Percentiles rank a stretch among this genome's conserved stretches.
Evolutionary conservation across 1,284 basidiomycete genomes (phyloP).

Genomic region (Fomitopsis betulina): DNA sequence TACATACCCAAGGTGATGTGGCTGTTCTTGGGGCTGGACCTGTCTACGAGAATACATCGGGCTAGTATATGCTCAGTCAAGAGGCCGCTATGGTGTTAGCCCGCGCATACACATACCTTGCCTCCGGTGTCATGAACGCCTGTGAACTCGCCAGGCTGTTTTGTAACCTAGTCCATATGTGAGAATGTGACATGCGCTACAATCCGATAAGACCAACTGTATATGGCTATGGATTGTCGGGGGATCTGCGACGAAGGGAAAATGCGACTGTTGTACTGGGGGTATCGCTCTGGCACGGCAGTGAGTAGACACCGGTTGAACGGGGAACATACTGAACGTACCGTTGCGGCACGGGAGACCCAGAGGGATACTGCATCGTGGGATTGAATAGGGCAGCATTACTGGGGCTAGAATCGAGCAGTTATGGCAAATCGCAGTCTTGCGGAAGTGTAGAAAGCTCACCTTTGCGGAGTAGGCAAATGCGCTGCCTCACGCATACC

Average conservation of each 20-base stretch:
- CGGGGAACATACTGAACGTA: constrained; percentile 20
- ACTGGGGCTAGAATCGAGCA: constrained; percentile 36
- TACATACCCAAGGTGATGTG: constrained; percentile 1
- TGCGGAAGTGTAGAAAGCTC: constrained; percentile 9
- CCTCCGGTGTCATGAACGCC: constrained; percentile 48
- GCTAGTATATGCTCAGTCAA: constrained; percentile 11
- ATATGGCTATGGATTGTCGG: background rate
- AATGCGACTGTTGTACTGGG: background rate
- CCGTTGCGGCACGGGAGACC: constrained; percentile 41
- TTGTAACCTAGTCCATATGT: background rate
- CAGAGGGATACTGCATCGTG: constrained; percentile 27
- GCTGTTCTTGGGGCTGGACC: constrained; percentile 7
- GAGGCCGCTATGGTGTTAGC: background rate
- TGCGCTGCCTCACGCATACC: constrained; percentile 31
- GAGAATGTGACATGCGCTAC: background rate
- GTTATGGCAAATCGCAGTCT: background rate
- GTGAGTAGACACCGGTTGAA: background rate
- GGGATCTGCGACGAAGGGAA: background rate
- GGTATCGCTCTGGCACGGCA: background rate
- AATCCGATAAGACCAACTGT: background rate
- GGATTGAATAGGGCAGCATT: constrained; percentile 40
- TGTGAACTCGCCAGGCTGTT: constrained; percentile 1
- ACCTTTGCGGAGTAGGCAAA: constrained; percentile 64
- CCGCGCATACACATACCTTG: constrained; percentile 31
- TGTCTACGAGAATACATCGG: constrained; percentile 21